Base-by-base conservation (phyloP, 2,329 filamentous ascomycete species). In the Colletotrichum graminicola region DNA sequence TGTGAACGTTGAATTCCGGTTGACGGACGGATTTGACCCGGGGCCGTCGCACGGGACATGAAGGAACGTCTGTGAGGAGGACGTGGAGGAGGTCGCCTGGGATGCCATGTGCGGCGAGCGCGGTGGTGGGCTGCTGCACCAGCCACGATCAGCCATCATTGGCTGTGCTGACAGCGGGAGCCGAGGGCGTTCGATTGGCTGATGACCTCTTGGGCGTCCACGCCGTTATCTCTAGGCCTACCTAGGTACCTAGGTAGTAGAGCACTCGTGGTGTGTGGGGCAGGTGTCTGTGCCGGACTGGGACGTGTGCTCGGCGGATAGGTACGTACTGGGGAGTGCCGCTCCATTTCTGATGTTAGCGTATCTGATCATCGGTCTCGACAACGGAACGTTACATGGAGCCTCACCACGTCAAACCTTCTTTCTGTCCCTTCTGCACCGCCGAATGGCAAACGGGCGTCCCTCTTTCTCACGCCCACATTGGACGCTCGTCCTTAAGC, bases 331-430 rank as follows among this genome's bases (percentile, higher is more conserved):
- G 14, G 4, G 18, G 18, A 45, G 43, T 21, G 12, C 23, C 57
- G 54, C 43, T 72, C 65, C 66, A 62, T 60, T 60, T 49, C 57
- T 23, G 21, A 49, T 64, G 52, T 72, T 69, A 72, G 69, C 60
- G 69, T 60, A 36, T 63, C 47, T 60, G 69, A 68, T 68, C 65
- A 34, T 64, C 65, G 59, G 52, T 39, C 54, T 68, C 47, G 65
- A 72, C 59, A 69, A 72, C 69, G 69, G 66, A 72, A 72, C 69
- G 69, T 72, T 72, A 72, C 69, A 72, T 72, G 66, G 69, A 64
- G 52, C 69, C 69, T 69, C 69, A 69, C 69, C 66, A 69, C 66
- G 54, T 69, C 69, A 69, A 72, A 69, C 66, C 69, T 69, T 72
- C 69, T 69, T 72, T 64, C 34, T 52, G 47, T 32, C 34, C 65